These are phyloP conservation scores for Medicago lupulina DNA, from an alignment of 306 rosid species.

Conservation along the genomic window DNA sequence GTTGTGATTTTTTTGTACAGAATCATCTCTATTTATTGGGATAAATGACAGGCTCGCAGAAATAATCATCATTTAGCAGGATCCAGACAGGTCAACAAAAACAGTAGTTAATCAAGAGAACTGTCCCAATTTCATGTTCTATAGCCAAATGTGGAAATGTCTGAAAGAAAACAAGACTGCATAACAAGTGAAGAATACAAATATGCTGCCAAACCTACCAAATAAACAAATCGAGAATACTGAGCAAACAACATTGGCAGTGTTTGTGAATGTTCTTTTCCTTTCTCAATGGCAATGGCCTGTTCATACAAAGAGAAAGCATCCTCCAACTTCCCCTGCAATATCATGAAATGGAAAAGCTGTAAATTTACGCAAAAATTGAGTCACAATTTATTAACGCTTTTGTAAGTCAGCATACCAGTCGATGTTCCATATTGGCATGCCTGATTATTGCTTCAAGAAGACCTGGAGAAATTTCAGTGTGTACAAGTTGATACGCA, in stretches of 20 bases:
- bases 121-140: not conserved
- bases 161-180: slow-evolving; percentile 5
- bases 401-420: slow-evolving; percentile 63
- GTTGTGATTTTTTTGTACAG: not conserved
- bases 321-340: slow-evolving; percentile 86
- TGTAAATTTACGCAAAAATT: slow-evolving; percentile 33
- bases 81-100: not conserved
- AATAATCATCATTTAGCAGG: not conserved
- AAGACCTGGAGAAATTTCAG: slow-evolving; percentile 96
- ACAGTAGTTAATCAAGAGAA: not conserved
- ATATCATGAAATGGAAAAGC: slow-evolving; percentile 39
- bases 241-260: slow-evolving; percentile 87
- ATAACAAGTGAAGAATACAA: not conserved
- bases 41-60: not conserved
- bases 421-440: slow-evolving; percentile 89
- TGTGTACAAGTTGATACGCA: slow-evolving; percentile 88
- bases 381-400: slow-evolving; percentile 28
- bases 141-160: not conserved
- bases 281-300: slow-evolving; percentile 94
- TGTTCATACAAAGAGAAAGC: slow-evolving; percentile 86
- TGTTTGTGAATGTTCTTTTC: slow-evolving; percentile 91
- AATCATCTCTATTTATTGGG: slow-evolving; percentile 1
- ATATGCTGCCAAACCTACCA: slow-evolving; percentile 64
- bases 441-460: slow-evolving; percentile 96
- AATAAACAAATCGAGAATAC: slow-evolving; percentile 79